These are phyloP conservation scores for Vitis hybrid DNA, from an alignment of 177 flowering plant genomes.

Conservation along the genomic window DNA sequence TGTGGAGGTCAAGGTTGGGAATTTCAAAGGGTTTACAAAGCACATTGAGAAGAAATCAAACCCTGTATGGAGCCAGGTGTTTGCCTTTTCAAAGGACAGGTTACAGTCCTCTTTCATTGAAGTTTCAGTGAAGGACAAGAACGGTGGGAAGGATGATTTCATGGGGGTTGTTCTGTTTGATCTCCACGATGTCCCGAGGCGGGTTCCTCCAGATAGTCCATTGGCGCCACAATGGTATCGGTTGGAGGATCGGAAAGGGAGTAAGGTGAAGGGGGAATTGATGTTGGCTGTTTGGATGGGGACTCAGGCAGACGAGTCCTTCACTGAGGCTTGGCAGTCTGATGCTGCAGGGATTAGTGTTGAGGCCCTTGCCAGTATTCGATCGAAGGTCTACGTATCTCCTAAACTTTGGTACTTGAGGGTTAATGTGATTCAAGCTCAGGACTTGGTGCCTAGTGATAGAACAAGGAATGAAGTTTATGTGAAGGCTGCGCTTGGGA, in stretches of 20 bases:
- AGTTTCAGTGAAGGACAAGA: background rate
- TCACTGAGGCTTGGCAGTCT: constrained; percentile 6
- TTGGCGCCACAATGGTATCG: too few relatives aligned
- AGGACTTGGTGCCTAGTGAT: constrained; percentile 7
- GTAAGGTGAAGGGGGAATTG: background rate
- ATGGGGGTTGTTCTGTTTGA: background rate
- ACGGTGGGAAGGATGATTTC: background rate
- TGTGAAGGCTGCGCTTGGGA: constrained; percentile 3
- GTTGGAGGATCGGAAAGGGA: too few relatives aligned
- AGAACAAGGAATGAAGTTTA: background rate
- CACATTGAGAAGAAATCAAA: constrained; percentile 2
- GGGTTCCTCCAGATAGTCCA: constrained; percentile 5
- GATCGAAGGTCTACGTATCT: constrained; percentile 8
- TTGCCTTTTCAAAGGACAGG: constrained; percentile 3
- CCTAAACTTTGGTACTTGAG: constrained; percentile 8
- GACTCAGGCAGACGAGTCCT: constrained; percentile 4
- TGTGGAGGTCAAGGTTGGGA: constrained; percentile 8
- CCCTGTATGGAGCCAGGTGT: constrained; percentile 4
- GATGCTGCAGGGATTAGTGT: background rate
- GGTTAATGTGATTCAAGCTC: constrained; percentile 9
- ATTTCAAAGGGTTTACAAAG: background rate
- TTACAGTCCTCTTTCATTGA: background rate
- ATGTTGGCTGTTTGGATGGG: constrained; percentile 11
- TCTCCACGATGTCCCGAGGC: background rate
- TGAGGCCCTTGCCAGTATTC: background rate